Evolutionary conservation across 2,329 filamentous ascomycete species (phyloP), one percentile per base, ranked within the genome.

Genomic region (Diaporthe longicolla): DNA sequence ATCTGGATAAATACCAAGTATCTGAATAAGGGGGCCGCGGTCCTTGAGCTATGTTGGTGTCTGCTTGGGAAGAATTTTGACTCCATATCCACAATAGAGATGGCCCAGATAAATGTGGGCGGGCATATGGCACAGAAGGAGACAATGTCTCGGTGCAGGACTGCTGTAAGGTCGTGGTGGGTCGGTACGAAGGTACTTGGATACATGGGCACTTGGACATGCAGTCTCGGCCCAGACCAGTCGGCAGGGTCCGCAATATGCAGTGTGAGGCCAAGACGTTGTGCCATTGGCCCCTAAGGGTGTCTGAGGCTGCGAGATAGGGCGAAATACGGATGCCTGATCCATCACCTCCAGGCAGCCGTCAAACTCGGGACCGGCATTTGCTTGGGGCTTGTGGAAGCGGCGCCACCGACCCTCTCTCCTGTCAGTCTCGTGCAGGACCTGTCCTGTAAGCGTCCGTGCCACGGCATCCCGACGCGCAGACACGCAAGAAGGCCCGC

Each of bases 281-380:
- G 37, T 4, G 11, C 15, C n/a, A 68, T 52, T 50, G 63, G 45
- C 32, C 15, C 45, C 32, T n/a, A 11, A 26, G 2, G 32, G 32
- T 24, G 48, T 54, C 32, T 54, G 32, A 40, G 29, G 9, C 1
- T 15, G 32, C n/a, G 63, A 68, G 63, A 68, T 68, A 54, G 40
- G 63, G 15, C 40, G 32, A 29, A 68, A 68, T 68, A 37, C 32
- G 24, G 63, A 68, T 68, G 63, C 63, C 63, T 68, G 63, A 54
- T 68, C 63, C 63, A 68, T 54, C 48, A 68, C 63, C 63, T 68
- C 63, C 48, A 68, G 63, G 63, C 63, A 68, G 63, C 63, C 63
- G 63, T 68, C 63, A 68, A 68, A 68, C 48, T 68, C 63, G 48
- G 63, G 63, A 52, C 45, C 48, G 63, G 48, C 63, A 68, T 68